A percentile compares a stretch with the other conserved stretches of the same genome.
Evolutionary conservation across 2,329 filamentous ascomycete genomes (phyloP).

Genomic region (Aspergillus luchuensis): DNA sequence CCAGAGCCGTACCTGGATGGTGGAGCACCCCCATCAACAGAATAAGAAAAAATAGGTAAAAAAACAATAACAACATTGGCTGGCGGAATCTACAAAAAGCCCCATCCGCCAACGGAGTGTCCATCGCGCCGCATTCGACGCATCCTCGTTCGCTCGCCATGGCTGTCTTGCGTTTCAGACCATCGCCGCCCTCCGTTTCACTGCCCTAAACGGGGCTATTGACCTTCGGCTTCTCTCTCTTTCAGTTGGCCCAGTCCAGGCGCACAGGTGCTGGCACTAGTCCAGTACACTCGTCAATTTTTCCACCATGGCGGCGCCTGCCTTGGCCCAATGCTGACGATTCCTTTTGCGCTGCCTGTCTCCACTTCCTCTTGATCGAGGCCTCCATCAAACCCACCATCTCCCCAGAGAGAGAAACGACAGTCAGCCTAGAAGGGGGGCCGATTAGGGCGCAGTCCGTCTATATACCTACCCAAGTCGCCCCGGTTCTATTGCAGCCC

Average conservation of each 20-base stretch:
- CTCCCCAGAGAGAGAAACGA: not conserved
- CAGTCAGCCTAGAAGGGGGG: not conserved
- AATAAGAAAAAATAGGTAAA: not conserved
- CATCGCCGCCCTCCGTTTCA: not conserved
- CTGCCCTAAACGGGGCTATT: constrained; percentile 11
- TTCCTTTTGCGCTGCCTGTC: constrained; percentile 2
- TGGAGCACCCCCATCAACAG: not conserved
- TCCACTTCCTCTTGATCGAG: not conserved
- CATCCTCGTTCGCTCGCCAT: not conserved
- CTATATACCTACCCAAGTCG: constrained; percentile 1
- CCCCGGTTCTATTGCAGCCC: not conserved
- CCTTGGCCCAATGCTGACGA: constrained; percentile 7
- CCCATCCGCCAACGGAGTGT: not conserved
- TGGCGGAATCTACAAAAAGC: not conserved
- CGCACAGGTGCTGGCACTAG: not conserved
- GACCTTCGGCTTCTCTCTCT: constrained; percentile 1
- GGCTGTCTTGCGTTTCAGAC: not conserved
- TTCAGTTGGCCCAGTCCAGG: not conserved
- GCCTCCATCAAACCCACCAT: not conserved
- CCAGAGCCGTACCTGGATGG: constrained; percentile 4
- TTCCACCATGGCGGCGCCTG: not conserved
- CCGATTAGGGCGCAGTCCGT: not conserved
- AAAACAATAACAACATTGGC: not conserved
- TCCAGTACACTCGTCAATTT: not conserved
- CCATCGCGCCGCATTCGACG: not conserved